Base-by-base conservation (phyloP, 1,139 yeast species). In the Nakaseomyces bracarensis region DNA sequence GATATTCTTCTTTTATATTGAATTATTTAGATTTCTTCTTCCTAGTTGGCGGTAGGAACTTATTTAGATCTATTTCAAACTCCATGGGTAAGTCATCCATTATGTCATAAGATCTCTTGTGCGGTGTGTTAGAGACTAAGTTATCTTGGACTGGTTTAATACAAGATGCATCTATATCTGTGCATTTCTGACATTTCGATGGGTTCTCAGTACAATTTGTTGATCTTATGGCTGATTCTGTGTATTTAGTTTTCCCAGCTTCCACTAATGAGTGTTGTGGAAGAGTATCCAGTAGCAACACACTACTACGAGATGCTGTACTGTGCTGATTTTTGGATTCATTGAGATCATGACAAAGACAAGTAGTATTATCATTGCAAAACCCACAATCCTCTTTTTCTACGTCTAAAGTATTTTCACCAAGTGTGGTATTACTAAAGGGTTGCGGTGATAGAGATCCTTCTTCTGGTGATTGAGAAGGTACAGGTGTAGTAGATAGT, bases 361-460 rank as follows among this genome's bases (percentile, higher is more conserved):
- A 37, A 4, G 39, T 15, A 2, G 39, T 37, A 19, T 37, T 37
- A 15, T 37, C 39, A 28, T 37, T 18, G n/a, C 39, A 37, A 19
- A 37, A 37, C 27, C 39, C 39, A 20, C 39, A 37, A 13, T 33
- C 26, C 26, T 14, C 36, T 16, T 33, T 33, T 7, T 21, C 36
- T 2, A 33, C 26, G 19, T 33, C 36, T 8, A 30, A n/a, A 11
- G 34, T 30, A 8, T 18, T 22, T 11, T 30, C 34, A 6, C 22
- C 34, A 3, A 30, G 34, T 3, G 22, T 30, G 18, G 34, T 30
- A 22, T 18, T 30, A 11, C 34, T 30, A 11, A 30, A 30, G n/a
- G 34, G 34, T 28, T 28, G 19, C 13, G 34, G 34, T 3, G 34
- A 30, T 14, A 15, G n/a, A n/a, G 34, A 8, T 11, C 11, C 11